Evolutionary conservation across 176 grass and related monocot genomes (phyloP).

Genomic region (Hordeum vulgare): DNA sequence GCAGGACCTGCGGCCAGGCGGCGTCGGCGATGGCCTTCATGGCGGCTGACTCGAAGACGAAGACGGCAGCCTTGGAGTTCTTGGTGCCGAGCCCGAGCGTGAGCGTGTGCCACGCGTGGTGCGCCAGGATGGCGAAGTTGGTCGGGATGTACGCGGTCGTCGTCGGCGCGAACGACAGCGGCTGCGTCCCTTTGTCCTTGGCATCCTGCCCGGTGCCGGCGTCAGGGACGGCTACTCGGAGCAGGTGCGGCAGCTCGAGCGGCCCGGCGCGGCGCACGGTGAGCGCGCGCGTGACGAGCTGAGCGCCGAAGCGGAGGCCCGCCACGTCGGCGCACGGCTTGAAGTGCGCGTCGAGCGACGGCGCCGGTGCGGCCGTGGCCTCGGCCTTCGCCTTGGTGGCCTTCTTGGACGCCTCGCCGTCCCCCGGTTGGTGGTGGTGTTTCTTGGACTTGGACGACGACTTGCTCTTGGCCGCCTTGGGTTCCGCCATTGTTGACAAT

Average conservation of each 20-base stretch:
- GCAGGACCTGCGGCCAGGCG: constrained; percentile 60
- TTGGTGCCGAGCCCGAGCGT: constrained; percentile 84
- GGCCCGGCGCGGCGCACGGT: constrained; percentile 74
- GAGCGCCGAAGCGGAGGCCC: constrained; percentile 79
- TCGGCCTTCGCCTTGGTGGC: neutral
- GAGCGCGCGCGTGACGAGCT: constrained; percentile 79
- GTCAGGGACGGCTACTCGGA: constrained; percentile 45
- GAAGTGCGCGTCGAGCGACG: constrained; percentile 60
- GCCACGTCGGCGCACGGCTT: constrained; percentile 66
- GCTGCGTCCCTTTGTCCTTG: neutral
- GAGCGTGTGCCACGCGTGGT: constrained; percentile 93
- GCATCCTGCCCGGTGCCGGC: neutral
- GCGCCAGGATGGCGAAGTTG: constrained; percentile 93
- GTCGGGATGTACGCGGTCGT: constrained; percentile 82
- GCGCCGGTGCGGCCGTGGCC: neutral
- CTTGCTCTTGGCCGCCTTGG: constrained; percentile 36
- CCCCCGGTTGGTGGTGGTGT: constrained; percentile 1
- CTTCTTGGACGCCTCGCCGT: constrained; percentile 22
- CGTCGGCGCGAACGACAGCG: constrained; percentile 68
- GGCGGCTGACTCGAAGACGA: constrained; percentile 79
- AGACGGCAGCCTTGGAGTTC: constrained; percentile 85
- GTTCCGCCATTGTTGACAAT: constrained; percentile 35
- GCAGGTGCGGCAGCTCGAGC: constrained; percentile 86
- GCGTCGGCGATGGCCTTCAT: constrained; percentile 73
- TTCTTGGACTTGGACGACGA: constrained; percentile 31